Conservation (phyloP, 257 asterid genomes). For the Galeopsis tetrahit region DNA sequence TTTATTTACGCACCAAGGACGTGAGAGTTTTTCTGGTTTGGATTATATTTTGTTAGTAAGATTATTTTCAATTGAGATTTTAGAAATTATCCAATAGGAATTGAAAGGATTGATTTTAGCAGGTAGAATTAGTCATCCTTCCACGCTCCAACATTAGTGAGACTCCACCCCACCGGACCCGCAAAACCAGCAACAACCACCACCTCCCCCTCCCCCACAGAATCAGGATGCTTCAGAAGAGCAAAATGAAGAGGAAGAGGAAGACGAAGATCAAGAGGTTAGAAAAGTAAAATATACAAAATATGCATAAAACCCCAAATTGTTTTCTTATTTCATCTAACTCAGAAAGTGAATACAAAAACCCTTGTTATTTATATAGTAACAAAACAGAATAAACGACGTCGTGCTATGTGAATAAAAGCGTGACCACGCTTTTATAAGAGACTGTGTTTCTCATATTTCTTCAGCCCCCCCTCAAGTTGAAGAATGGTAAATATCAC, state of each 20-base stretch:
- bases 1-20: not conserved
- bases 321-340: too few species aligned
- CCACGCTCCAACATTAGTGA: constrained; percentile 77
- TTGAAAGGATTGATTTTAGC: constrained; percentile 2
- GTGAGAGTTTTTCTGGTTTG: not conserved
- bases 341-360: too few species aligned
- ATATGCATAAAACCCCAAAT: too few species aligned
- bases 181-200: constrained; percentile 67
- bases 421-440: too few species aligned
- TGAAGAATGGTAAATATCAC: too few species aligned
- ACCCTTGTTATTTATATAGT: too few species aligned
- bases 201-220: constrained; percentile 88
- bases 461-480: too few species aligned
- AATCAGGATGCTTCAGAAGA: constrained; percentile 79
- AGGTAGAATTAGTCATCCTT: constrained; percentile 88
- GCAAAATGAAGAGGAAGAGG: constrained; percentile 68
- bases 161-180: constrained; percentile 60
- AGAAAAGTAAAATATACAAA: too few species aligned
- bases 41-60: not conserved
- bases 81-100: too few species aligned
- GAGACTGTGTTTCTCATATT: too few species aligned
- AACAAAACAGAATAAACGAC: too few species aligned
- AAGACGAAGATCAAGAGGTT: constrained; percentile 72
- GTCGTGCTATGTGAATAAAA: too few species aligned
- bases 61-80: not conserved